Evolutionary conservation across 176 grass and related monocot species (phyloP), one percentile per base, ranked within the genome.

Genomic region (Carex scoparia): DNA sequence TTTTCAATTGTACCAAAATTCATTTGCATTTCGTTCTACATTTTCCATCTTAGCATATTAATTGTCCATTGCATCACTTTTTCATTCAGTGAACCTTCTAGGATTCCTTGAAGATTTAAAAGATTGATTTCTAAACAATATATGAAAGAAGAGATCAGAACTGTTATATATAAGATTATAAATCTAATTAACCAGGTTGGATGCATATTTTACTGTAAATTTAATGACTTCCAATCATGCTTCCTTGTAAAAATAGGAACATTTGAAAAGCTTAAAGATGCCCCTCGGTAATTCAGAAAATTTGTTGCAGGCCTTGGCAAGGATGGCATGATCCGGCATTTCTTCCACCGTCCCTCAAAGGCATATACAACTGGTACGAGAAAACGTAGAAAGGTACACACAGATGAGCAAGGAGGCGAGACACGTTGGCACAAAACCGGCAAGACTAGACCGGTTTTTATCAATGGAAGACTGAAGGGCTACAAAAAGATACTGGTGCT

Each of bases 381-480:
- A 65, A 99, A 99, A 80, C 87, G 97, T 51, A 88, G 93, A 61
- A 99, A 99, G 80, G 97, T 99, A 69, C 93, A 92, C 77, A 94
- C 97, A n/a, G 93, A 99, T 59, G 89, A 88, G 49, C 86, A 96
- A 9, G 97, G 97, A 8, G 90, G 97, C 11, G 97, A 99, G 90
- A 99, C 97, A 18, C 91, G 97, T 44, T 99, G 97, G 97, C 97
- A 99, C 90, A 99, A 99, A 85, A 99, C 93, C 0, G 97, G 97
- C 37, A 99, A 99, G 84, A 99, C 97, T 30, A 88, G 97, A 35
- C 91, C 97, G 0, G 93, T 99, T 82, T 88, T 95, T 72, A 66
- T 65, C 55, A 48, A 19, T 18, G 92, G 90, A 13, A 76, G 86
- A 51, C 69, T 86, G 0, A 86, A 73, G 38, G 94, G 92, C 0